Evolutionary conservation across 2,329 filamentous ascomycete genomes (phyloP), one percentile per base, ranked within the genome.

Genomic region (Aulographum hederae): DNA sequence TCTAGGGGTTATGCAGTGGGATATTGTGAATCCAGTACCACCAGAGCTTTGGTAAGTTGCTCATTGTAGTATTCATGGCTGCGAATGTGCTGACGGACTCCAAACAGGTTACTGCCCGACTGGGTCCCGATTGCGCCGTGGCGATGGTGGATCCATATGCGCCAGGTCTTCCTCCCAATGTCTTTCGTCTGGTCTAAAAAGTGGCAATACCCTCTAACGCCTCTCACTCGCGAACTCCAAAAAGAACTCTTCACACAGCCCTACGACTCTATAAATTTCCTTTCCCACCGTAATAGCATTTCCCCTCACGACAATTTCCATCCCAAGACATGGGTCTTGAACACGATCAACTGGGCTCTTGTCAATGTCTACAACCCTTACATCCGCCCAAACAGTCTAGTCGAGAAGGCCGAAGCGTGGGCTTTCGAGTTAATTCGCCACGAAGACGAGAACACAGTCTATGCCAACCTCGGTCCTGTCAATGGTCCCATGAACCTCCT

Each of bases 91-190:
- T 32, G 19, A 37, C 46, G 32, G 29, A 28, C 39, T 18, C 35
- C 28, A 3, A 11, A 14, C 19, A 65, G 61, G 62, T 63, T 93
- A 26, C 58, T 94, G 3, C 85, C 85, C 0, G 80, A 93, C 51
- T 93, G 82, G 82, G 67, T 82, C 3, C 85, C 85, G 1, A 67
- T 93, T 46, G 73, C 82, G 4, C 86, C 86, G 0, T 92, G 84
- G 82, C 65, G 82, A 41, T 94, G 86, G 85, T 94, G 85, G 86
- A 80, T 95, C 45, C 89, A 98, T 45, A 94, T 94, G 53, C 81
- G 89, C n/a, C 73, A 79, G 54, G 85, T 98, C n/a, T 93, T 86
- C 46, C 52, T 93, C 30, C 78, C 85, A 4, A 94, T 95, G 82
- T 73, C 78, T 1, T 94, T 78, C 47, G 54, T 95, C 26, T 93